Conservation (phyloP, 192 early-diverging fungal species). For the Coemansia sp. region DNA sequence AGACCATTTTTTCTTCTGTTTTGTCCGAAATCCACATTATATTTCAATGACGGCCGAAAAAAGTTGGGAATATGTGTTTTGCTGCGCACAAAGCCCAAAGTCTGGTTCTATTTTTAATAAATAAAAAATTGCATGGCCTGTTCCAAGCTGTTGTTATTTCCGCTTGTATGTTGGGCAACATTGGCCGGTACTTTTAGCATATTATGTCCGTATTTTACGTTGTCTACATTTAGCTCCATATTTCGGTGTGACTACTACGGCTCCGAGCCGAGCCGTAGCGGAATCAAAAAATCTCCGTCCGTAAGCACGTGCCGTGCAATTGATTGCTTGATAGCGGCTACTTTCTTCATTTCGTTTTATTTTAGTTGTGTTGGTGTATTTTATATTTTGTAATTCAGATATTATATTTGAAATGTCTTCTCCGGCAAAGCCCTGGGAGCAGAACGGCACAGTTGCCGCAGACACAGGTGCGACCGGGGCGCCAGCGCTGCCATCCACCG, state of each 20-base stretch:
- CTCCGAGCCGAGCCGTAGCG: neutral
- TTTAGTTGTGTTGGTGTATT: neutral
- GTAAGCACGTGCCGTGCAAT: neutral
- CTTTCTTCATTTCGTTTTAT: neutral
- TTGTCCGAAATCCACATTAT: neutral
- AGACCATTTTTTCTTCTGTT: neutral
- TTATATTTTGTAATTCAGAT: slow-evolving; percentile 1
- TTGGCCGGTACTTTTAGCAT: neutral
- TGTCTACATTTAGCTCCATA: neutral
- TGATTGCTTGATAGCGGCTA: neutral
- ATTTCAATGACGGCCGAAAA: neutral
- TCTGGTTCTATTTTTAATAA: neutral
- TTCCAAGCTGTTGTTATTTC: too few species aligned
- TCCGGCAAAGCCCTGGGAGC: slow-evolving; percentile 54
- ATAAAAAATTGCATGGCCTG: neutral
- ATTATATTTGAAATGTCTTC: slow-evolving; percentile 28
- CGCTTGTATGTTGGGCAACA: too few species aligned
- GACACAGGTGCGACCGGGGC: slow-evolving; percentile 5
- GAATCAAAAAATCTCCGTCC: neutral
- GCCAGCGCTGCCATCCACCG: slow-evolving; percentile 28
- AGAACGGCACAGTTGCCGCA: slow-evolving; percentile 7
- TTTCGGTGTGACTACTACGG: neutral
- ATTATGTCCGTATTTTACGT: too few species aligned
- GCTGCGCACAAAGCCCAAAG: too few species aligned
- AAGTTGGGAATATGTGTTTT: neutral